Conservation (phyloP, 176 grass and related monocot genomes). For the Aegilops longissima region DNA sequence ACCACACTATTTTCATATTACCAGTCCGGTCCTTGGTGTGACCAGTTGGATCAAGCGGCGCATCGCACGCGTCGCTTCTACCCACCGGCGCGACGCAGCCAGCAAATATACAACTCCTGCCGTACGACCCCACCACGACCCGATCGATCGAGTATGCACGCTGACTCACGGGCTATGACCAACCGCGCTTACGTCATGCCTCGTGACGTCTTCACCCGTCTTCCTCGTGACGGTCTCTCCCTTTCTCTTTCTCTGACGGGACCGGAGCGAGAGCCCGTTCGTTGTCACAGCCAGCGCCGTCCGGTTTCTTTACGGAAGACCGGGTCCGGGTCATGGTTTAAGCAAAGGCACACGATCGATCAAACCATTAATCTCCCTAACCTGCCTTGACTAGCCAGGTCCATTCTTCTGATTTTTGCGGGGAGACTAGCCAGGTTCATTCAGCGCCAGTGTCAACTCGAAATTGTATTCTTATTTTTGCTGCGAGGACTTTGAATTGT, state of each 20-base stretch:
- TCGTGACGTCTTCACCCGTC: not conserved
- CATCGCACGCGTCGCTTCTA: not conserved
- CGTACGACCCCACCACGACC: not conserved
- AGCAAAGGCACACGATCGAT: not conserved
- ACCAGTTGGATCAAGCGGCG: not conserved
- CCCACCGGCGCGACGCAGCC: not conserved
- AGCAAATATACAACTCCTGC: not conserved
- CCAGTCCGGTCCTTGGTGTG: not conserved
- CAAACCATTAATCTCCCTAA: not conserved
- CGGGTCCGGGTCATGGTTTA: not conserved
- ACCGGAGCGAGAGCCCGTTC: not conserved
- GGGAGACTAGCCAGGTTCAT: not conserved
- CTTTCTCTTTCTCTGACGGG: not conserved
- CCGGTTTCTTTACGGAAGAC: not conserved
- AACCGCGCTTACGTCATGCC: rapidly evolving
- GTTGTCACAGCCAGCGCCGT: not conserved
- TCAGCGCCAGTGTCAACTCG: not conserved
- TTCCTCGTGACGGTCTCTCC: not conserved
- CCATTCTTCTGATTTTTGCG: not conserved
- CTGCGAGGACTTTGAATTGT: not conserved
- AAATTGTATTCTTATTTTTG: not conserved
- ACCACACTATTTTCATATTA: too few species aligned
- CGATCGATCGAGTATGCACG: not conserved
- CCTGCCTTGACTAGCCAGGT: not conserved
- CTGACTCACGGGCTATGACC: not conserved